phyloP scores from a whole-genome alignment of 345 rosid genomes.

The Hibiscus trionum region DNA sequence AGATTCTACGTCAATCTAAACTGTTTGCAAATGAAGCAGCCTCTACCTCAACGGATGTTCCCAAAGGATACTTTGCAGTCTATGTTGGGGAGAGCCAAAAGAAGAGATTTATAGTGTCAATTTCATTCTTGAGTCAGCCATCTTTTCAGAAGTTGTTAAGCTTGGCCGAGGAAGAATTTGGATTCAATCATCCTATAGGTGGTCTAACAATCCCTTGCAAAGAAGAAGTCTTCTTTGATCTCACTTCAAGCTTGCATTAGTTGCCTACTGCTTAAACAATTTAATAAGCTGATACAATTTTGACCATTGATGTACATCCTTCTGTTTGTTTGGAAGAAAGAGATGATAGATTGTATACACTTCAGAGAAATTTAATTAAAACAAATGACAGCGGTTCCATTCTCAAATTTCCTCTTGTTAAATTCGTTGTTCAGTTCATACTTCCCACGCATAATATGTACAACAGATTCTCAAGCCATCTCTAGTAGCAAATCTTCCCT shows the following conservation, averaged over 20 bases:
- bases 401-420: not conserved
- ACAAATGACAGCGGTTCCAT: not conserved
- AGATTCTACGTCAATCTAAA: conserved; percentile 10
- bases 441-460: no score
- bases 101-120: conserved; percentile 18
- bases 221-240: conserved; percentile 30
- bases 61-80: conserved; percentile 23
- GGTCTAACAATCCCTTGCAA: conserved; percentile 38
- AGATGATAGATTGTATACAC: not conserved
- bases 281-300: no score
- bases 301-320: no score
- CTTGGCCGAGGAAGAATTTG: conserved; percentile 37
- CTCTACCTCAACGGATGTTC: not conserved
- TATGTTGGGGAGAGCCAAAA: conserved; percentile 23
- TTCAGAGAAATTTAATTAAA: not conserved
- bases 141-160: conserved; percentile 19
- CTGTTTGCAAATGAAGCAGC: conserved; percentile 4
- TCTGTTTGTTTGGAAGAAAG: no score
- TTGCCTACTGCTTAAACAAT: not conserved
- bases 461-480: no score
- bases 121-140: conserved; percentile 25
- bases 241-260: conserved; percentile 22
- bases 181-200: conserved; percentile 30
- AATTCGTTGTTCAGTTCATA: not conserved
- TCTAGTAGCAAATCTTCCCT: no score